Evolutionary conservation across 805 yeast genomes (phyloP), one percentile per base, ranked within the genome.

Genomic region (Candida morakotiae): DNA sequence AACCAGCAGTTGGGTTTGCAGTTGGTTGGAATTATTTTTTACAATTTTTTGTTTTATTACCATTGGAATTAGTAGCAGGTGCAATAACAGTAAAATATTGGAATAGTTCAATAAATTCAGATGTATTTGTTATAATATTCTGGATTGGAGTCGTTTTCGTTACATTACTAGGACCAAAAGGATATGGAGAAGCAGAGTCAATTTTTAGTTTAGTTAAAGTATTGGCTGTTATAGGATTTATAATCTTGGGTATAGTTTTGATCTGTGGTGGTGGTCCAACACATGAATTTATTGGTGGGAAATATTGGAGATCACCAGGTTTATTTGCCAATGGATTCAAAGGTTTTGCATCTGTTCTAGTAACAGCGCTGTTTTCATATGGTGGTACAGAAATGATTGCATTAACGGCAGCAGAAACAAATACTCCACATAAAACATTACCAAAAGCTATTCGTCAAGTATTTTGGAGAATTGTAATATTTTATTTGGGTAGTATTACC

Each of bases 111-210:
- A 66, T 71, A n/a, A 72, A 72, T 46, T 71, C 81, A 1, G 81
- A 71, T 39, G 80, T 76, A 5, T 77, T 80, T 78, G 78, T 78
- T 15, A 64, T 73, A 2, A 65, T 75, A 21, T 76, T 74, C 46
- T 73, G 69, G 55, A 62, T 60, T 2, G 53, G 67, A 3, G 73
- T 77, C 38, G 55, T 68, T 5, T 36, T 63, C 10, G 71, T 75
- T 38, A 77, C 77, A 45, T 58, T 74, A 54, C 61, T 74, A 39
- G 79, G 77, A 32, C 79, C 74, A 13, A 63, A 69, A 44, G 67
- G 72, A 16, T 77, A 71, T 52, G 81, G 81, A 43, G 83, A 77
- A 51, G 67, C 76, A 28, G 83, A 77, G 49, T 75, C 76, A 36
- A 52, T 73, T 34, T 60, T 75, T 27, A 67, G 75, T 1, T 49